Base-by-base conservation (phyloP, 768 basidiomycete species). In the Omphalotus guepiniiformis region DNA sequence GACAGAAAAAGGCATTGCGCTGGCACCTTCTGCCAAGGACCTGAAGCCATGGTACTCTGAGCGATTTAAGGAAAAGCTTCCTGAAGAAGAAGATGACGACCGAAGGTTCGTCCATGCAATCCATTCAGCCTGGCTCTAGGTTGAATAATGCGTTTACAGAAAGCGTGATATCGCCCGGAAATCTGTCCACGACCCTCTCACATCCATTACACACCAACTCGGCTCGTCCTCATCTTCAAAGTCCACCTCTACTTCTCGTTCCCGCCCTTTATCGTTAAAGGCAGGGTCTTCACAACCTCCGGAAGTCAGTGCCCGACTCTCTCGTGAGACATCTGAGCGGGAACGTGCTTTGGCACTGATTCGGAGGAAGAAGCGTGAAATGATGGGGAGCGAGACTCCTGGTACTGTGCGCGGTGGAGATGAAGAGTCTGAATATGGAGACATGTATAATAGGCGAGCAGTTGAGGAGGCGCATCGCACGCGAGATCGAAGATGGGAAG, bases 1-100 rank as follows among this genome's bases (percentile, higher is more conserved):
- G 55, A 72, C 74, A 0, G 89, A 93, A 42, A 80, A 79, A 53
- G 89, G 90, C 15, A 62, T 89, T 6, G 72, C 86, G 2, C 70
- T 92, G 4, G 88, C 84, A 1, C 90, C 90, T 0, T 76, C 79
- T 3, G 76, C 72, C 4, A 85, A 88, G 56, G 90, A 93, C 52
- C 75, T 89, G 9, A 82, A 80, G 19, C 88, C 89, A 4, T 93
- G 89, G 89, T 93, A 93, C 61, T 74, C 74, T 13, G 63, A 63
- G 0, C 26, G 34, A 13, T 44, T 45, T 8, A 53, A 56, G 4
- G 22, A 52, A 9, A 55, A 63, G 42, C 59, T 67, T 36, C 52
- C 56, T 25, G 52, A 53, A 3, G 51, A 63, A 12, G 66, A 69
- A 36, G 53, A 58, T 1, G 55, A 76, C 2, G 71, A 73, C 47